Evolutionary conservation across 805 yeast species (phyloP).

Genomic region (Phaffomyces opuntiae): DNA sequence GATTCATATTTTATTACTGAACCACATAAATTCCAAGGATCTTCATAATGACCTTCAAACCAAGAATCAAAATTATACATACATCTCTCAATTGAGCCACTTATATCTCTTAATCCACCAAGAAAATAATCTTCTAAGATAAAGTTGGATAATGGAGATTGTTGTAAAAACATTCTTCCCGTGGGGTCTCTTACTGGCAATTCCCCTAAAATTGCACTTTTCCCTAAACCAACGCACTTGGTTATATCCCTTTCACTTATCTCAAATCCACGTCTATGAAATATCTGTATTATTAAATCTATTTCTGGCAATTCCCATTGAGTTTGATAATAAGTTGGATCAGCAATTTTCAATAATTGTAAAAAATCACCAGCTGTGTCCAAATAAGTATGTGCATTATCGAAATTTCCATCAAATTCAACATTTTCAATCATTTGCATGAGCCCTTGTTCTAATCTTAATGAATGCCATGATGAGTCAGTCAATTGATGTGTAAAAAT

Average conservation of each 20-base stretch:
- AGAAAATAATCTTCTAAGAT: slow-evolving; percentile 39
- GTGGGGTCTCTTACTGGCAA: slow-evolving; percentile 13
- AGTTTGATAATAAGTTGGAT: slow-evolving; percentile 17
- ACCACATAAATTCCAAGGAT: slow-evolving; percentile 33
- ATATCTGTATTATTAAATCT: slow-evolving; percentile 36
- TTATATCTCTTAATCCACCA: slow-evolving; percentile 48
- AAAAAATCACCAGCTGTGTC: slow-evolving; percentile 65
- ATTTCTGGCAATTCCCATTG: slow-evolving; percentile 37
- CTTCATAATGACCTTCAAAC: slow-evolving; percentile 27
- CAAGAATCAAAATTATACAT: slow-evolving; percentile 31
- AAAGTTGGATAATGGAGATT: slow-evolving; percentile 39
- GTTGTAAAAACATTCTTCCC: slow-evolving; percentile 7
- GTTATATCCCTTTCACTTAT: slow-evolving; percentile 29
- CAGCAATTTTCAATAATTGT: slow-evolving; percentile 31
- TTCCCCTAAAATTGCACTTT: slow-evolving; percentile 44
- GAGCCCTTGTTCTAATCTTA: slow-evolving; percentile 48
- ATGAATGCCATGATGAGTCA: slow-evolving; percentile 65
- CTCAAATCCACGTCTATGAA: slow-evolving; percentile 29
- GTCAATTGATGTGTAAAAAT: slow-evolving; percentile 55
- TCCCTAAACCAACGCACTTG: slow-evolving; percentile 50
- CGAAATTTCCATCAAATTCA: slow-evolving; percentile 46
- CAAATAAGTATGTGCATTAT: slow-evolving; percentile 44
- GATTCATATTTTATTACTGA: slow-evolving; percentile 9
- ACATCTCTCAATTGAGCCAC: slow-evolving; percentile 33
- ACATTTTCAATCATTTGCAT: slow-evolving; percentile 39